A percentile compares a stretch with the other conserved stretches of the same genome.
phyloP scores from a whole-genome alignment of 768 basidiomycete genomes.

The Coprinopsis strossmayeri region DNA sequence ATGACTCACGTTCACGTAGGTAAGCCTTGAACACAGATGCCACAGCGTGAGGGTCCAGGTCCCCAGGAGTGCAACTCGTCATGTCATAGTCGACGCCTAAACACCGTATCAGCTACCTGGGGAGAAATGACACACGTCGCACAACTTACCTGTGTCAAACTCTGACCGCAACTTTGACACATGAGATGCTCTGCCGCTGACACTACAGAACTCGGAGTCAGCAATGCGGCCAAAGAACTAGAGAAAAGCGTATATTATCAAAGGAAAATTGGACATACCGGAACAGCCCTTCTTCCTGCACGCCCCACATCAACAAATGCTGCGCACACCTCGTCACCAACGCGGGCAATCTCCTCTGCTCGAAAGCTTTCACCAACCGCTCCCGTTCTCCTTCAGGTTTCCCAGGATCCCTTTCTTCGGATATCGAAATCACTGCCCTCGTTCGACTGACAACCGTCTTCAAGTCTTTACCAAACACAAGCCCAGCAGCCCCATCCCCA shows the following conservation, averaged over 20 bases:
- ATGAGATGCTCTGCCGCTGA: slow-evolving; percentile 81
- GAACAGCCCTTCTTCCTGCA: slow-evolving; percentile 83
- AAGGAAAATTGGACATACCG: slow-evolving; percentile 40
- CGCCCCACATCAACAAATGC: slow-evolving; percentile 75
- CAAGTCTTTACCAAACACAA: slow-evolving; percentile 66
- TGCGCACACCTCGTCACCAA: slow-evolving; percentile 78
- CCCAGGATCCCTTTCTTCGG: slow-evolving; percentile 7
- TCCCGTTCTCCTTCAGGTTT: slow-evolving; percentile 2
- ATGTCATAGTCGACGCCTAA: slow-evolving; percentile 85
- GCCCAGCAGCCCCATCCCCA: slow-evolving; percentile 30
- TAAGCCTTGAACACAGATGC: slow-evolving; percentile 91
- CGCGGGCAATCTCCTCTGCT: slow-evolving; percentile 57
- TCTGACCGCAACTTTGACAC: slow-evolving; percentile 66
- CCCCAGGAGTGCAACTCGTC: slow-evolving; percentile 68
- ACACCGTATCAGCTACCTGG: slow-evolving; percentile 8
- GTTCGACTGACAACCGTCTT: slow-evolving; percentile 24
- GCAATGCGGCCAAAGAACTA: slow-evolving; percentile 10
- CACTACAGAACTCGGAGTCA: slow-evolving; percentile 34
- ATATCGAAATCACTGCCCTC: slow-evolving; percentile 19
- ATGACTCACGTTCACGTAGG: slow-evolving; percentile 77
- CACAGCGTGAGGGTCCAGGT: slow-evolving; percentile 92
- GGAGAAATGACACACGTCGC: slow-evolving; percentile 4
- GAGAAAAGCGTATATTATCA: background rate
- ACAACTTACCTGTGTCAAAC: slow-evolving; percentile 65
- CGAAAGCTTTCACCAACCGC: slow-evolving; percentile 27